Base-by-base conservation (phyloP, 306 rosid species). In the Rubus idaeus region DNA sequence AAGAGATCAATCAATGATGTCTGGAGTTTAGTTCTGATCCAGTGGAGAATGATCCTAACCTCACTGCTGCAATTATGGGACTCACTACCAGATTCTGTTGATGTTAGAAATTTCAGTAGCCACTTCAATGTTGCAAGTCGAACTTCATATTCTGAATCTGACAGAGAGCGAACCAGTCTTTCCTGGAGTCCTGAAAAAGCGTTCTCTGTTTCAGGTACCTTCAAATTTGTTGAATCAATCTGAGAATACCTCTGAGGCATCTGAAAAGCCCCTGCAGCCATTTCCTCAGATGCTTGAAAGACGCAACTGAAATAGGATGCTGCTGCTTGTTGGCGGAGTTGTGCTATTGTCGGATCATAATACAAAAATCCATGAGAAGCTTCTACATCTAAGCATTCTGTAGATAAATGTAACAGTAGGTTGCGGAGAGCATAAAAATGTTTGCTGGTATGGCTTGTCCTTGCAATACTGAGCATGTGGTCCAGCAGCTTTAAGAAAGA, bases 61-160 rank as follows among this genome's bases (percentile, higher is more conserved):
- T 89, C 92, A 39, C 78, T 64, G 67, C 83, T 75, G 56, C 62
- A 70, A 88, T 90, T 89, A 79, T 61, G 44, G 76, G 83, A 77
- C 77, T 75, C 82, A 16, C 46, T 82, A 77, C 77, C 86, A 64
- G 89, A 77, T 76, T 92, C 85, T 16, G 83, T 80, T 37, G 89
- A 87, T 78, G 88, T 92, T 83, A 95, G 77, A 73, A 83, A 92
- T 82, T 88, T 92, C 71, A 89, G 88, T 53, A 95, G 83, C 98
- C 97, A 95, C 88, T 92, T 95, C 82, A 95, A 75, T 51, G 97
- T 90, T 80, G 92, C 90, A 72, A 90, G 93, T 78, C 97, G 91
- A 86, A 95, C 97, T 87, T 95, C 98, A 74, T 90, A 92, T 49
- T 72, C 81, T 41, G 93, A 80, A 68, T 95, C 98, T 81, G 93